These are phyloP conservation scores for Botrytis galanthina DNA, from an alignment of 2,329 filamentous ascomycete genomes.

Conservation along the genomic window DNA sequence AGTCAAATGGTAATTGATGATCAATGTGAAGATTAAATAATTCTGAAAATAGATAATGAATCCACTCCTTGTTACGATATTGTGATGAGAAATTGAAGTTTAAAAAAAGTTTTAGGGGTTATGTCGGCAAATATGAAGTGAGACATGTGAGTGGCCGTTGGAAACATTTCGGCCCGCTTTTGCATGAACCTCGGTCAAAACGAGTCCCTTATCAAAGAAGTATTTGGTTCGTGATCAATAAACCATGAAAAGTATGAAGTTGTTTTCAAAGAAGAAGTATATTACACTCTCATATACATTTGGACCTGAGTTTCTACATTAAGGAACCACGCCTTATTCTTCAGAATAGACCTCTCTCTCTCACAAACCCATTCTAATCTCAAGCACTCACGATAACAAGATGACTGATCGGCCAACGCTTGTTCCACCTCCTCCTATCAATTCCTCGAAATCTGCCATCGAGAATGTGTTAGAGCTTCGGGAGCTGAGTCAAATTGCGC, in stretches of 20 bases:
- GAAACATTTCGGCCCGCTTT: neutral
- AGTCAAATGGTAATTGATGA: neutral
- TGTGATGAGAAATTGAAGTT: neutral
- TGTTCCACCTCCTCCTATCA: slow-evolving; percentile 70
- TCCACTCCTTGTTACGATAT: neutral
- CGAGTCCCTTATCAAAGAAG: slow-evolving; percentile 5
- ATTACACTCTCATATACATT: neutral
- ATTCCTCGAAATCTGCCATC: slow-evolving; percentile 72
- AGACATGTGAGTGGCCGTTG: neutral
- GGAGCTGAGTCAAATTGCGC: slow-evolving; percentile 71
- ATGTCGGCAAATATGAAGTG: neutral
- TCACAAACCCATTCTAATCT: neutral
- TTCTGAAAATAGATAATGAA: neutral
- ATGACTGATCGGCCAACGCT: slow-evolving; percentile 53
- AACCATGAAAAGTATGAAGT: neutral
- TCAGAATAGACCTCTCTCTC: neutral
- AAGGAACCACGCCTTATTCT: neutral
- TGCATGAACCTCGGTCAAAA: slow-evolving; percentile 9
- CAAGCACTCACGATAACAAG: neutral
- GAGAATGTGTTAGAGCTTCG: slow-evolving; percentile 89
- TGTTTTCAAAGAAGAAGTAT: neutral
- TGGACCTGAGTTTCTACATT: neutral
- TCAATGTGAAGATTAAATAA: neutral
- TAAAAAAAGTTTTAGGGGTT: neutral
- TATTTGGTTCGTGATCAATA: neutral